phyloP scores from a whole-genome alignment of 2,329 filamentous ascomycete genomes.

The Emmonsiellopsis sp. region DNA sequence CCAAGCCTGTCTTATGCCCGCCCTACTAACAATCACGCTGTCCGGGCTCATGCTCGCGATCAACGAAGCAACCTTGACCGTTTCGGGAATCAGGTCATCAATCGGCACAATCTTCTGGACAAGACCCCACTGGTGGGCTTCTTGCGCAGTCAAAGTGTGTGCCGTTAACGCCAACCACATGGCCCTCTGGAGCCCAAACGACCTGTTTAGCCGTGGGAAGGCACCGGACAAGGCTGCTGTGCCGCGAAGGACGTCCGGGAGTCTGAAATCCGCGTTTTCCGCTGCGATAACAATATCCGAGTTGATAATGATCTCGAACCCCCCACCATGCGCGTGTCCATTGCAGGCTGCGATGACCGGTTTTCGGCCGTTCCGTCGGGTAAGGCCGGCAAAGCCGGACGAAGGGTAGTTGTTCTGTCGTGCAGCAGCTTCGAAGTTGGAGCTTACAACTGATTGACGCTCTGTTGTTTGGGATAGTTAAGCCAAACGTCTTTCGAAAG shows the following conservation, averaged over 20 bases:
- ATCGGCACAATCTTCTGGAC: conserved; percentile 55
- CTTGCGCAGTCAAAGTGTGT: conserved; percentile 46
- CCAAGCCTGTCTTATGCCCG: conserved; percentile 61
- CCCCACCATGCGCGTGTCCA: conserved; percentile 64
- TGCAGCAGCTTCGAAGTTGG: conserved; percentile 15
- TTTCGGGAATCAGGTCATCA: conserved; percentile 49
- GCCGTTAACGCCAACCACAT: conserved; percentile 63
- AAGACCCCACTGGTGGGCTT: conserved; percentile 55
- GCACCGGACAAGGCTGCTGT: conserved; percentile 63
- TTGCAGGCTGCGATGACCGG: conserved; percentile 69
- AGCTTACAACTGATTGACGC: conserved; percentile 22
- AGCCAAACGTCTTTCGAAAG: neutral
- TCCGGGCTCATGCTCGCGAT: conserved; percentile 61
- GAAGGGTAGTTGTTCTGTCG: conserved; percentile 28
- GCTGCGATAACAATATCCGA: conserved; percentile 62
- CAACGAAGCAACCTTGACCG: conserved; percentile 48
- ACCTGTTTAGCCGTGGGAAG: conserved; percentile 56
- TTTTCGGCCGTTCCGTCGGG: conserved; percentile 53
- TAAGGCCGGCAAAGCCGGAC: conserved; percentile 47
- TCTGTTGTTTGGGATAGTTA: conserved; percentile 1
- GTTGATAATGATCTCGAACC: conserved; percentile 83
- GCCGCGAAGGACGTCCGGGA: conserved; percentile 64
- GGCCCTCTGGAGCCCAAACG: conserved; percentile 57
- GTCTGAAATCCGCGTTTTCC: conserved; percentile 49
- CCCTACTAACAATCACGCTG: conserved; percentile 58